Evolutionary conservation across 495 filamentous ascomycete genomes (phyloP).

Genomic region (Xylaria cubensis): DNA sequence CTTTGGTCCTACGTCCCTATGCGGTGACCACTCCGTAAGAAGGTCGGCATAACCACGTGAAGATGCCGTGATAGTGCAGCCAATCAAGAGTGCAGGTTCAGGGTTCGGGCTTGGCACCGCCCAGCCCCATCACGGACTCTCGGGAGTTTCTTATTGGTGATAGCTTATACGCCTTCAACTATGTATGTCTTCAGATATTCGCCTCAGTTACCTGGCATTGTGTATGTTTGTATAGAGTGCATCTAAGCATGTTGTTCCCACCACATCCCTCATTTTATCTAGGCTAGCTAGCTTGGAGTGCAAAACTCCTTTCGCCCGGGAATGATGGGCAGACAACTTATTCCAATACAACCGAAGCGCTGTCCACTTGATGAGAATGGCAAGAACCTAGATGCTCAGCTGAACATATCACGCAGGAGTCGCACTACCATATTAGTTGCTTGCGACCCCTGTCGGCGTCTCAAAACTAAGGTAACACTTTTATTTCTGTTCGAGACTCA

Average conservation of each 20-base stretch:
- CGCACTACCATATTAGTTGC: conserved; percentile 6
- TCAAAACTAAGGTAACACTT: conserved; percentile 13
- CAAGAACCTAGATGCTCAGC: not conserved
- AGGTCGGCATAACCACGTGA: not conserved
- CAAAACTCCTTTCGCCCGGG: not conserved
- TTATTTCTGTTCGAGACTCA: not conserved
- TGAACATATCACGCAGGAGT: not conserved
- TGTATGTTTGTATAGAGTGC: not conserved
- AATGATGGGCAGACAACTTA: conserved; percentile 8
- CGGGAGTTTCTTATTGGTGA: not conserved
- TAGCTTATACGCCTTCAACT: not conserved
- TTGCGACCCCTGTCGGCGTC: conserved; percentile 22
- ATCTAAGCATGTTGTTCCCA: no score
- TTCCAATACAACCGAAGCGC: conserved; percentile 14
- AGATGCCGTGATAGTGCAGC: not conserved
- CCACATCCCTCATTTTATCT: not conserved
- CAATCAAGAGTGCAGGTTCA: not conserved
- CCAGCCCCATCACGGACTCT: not conserved
- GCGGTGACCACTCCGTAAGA: conserved; percentile 10
- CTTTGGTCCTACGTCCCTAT: conserved; percentile 12
- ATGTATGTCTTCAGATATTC: not conserved
- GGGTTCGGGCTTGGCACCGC: not conserved
- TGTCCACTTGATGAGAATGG: not conserved
- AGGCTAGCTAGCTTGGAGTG: not conserved
- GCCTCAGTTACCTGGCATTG: not conserved